phyloP scores from a whole-genome alignment of 1,284 basidiomycete genomes.

The Boletellus dicymbophilus region DNA sequence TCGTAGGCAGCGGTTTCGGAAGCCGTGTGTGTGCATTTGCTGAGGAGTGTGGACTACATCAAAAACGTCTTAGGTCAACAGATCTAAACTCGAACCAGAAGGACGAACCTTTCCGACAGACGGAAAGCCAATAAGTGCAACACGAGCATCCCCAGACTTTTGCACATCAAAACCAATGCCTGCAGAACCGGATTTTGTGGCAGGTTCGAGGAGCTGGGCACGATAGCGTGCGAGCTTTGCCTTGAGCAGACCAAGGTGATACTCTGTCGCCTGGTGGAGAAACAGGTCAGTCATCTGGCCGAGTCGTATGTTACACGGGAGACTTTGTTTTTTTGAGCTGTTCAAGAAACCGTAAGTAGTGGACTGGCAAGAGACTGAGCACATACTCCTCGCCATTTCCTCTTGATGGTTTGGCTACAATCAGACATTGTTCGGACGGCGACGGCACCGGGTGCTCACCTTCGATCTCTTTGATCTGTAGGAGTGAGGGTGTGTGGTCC shows the following conservation, averaged over 20 bases:
- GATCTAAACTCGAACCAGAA: not conserved
- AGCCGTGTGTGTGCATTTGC: conserved; percentile 89
- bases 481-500: not conserved
- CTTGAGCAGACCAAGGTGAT: conserved; percentile 87
- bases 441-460: conserved; percentile 53
- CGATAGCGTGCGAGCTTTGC: conserved; percentile 92
- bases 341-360: conserved; percentile 5
- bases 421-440: conserved; percentile 8
- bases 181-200: conserved; percentile 76
- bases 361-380: conserved; percentile 1
- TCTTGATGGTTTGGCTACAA: conserved; percentile 46
- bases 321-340: conserved; percentile 93
- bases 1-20: conserved; percentile 94
- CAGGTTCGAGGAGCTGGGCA: conserved; percentile 86
- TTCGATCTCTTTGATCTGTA: conserved; percentile 91
- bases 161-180: conserved; percentile 94
- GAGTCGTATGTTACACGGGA: not conserved
- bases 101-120: conserved; percentile 84
- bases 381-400: conserved; percentile 86
- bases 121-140: conserved; percentile 93
- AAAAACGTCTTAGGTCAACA: conserved; percentile 8
- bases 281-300: conserved; percentile 16
- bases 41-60: conserved; percentile 85
- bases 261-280: conserved; percentile 79
- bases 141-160: conserved; percentile 92